Evolutionary conservation across 2,329 filamentous ascomycete species (phyloP).

Genomic region (Neofusicoccum cordaticola): DNA sequence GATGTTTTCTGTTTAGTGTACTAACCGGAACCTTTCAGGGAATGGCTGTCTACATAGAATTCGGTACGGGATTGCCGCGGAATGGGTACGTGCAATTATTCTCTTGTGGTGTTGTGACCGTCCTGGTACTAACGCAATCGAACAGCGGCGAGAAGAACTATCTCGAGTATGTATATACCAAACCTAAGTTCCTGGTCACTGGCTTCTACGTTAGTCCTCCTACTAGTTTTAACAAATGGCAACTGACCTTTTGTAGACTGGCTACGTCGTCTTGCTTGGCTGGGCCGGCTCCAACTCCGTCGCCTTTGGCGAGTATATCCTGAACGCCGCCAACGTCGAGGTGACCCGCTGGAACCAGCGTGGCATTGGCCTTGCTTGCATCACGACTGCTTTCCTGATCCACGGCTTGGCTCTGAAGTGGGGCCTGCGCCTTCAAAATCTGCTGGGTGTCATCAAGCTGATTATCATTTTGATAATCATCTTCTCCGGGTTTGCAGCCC

Average conservation of each 20-base stretch:
- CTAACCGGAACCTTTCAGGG: conserved; percentile 58
- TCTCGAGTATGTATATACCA: conserved; percentile 62
- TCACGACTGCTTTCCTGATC: conserved; percentile 63
- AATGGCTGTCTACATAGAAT: conserved; percentile 64
- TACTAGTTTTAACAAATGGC: conserved; percentile 14
- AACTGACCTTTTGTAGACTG: conserved; percentile 26
- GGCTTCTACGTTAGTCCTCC: conserved; percentile 47
- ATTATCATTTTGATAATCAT: conserved; percentile 64
- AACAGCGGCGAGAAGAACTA: conserved; percentile 63
- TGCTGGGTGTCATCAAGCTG: conserved; percentile 66
- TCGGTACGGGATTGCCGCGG: conserved; percentile 62
- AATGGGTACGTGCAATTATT: conserved; percentile 40
- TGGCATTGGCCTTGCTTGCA: conserved; percentile 63
- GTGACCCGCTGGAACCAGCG: conserved; percentile 66
- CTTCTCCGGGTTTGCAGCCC: conserved; percentile 58
- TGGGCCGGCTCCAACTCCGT: conserved; percentile 68
- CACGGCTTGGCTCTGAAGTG: conserved; percentile 63
- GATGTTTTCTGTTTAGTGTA: no score
- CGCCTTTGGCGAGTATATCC: conserved; percentile 68
- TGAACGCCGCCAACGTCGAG: conserved; percentile 62
- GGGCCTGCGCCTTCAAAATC: conserved; percentile 66
- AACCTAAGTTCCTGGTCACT: conserved; percentile 58
- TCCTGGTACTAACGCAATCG: no score
- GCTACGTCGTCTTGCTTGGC: conserved; percentile 59
- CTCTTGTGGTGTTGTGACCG: no score